phyloP scores from a whole-genome alignment of 192 early-diverging fungal species.

The Rhizophagus prolifer region DNA sequence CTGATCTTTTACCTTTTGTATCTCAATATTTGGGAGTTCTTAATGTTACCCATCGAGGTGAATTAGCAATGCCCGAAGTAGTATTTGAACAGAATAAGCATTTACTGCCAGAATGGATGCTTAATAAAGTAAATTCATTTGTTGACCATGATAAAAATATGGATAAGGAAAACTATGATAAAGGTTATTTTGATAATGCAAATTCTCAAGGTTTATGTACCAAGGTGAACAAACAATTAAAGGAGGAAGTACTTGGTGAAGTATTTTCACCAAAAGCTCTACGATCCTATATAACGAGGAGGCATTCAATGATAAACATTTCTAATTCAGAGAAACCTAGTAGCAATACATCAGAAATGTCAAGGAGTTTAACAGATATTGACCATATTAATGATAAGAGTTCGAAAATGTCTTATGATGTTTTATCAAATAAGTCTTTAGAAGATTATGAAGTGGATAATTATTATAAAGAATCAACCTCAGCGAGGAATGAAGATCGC shows the following conservation, averaged over 20 bases:
- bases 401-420: background rate
- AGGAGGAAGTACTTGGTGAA: constrained; percentile 87
- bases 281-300: constrained; percentile 46
- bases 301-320: constrained; percentile 56
- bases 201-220: constrained; percentile 16
- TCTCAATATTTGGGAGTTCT: constrained; percentile 92
- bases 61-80: constrained; percentile 67
- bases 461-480: background rate
- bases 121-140: constrained; percentile 46
- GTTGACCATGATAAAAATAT: background rate
- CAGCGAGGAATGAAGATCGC: background rate
- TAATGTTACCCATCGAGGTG: constrained; percentile 80
- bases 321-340: constrained; percentile 27
- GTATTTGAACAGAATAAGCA: constrained; percentile 90
- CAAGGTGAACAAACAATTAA: constrained; percentile 70
- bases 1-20: constrained; percentile 83
- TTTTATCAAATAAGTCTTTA: background rate
- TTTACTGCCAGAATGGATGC: constrained; percentile 73
- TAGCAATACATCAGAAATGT: constrained; percentile 18
- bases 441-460: background rate
- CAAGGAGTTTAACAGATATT: constrained; percentile 14
- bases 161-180: background rate
- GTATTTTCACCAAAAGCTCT: constrained; percentile 87
- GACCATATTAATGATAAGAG: background rate
- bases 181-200: background rate